Percentiles rank a stretch among this genome's conserved stretches.
Conservation (phyloP, 2,329 filamentous ascomycete species). For the Clonostachys rhizophaga region DNA sequence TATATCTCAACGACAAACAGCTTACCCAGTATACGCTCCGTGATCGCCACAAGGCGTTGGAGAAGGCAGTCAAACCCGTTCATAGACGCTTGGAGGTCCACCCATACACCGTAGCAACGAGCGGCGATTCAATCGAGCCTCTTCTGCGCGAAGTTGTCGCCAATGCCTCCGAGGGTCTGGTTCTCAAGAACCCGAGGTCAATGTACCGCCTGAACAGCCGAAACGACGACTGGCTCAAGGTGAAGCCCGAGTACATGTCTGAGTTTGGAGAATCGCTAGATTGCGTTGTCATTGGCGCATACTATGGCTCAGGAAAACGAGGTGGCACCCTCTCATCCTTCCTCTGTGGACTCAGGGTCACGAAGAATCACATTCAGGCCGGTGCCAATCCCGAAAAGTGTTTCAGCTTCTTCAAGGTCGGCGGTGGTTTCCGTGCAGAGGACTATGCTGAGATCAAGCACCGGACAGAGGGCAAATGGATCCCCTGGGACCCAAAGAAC, state of each 20-base stretch:
- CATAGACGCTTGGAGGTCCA: conserved; percentile 82
- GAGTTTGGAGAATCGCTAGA: conserved; percentile 94
- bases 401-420: conserved; percentile 96
- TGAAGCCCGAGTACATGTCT: conserved; percentile 97
- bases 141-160: conserved; percentile 78
- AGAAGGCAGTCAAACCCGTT: conserved; percentile 64
- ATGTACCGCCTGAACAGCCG: conserved; percentile 83
- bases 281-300: conserved; percentile 84
- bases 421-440: conserved; percentile 81
- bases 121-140: conserved; percentile 70
- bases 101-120: conserved; percentile 60
- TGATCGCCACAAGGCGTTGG: conserved; percentile 73
- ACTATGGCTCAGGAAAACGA: conserved; percentile 82
- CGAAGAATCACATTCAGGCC: conserved; percentile 59
- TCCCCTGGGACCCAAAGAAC: conserved; percentile 71
- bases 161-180: conserved; percentile 82
- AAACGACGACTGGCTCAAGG: conserved; percentile 96
- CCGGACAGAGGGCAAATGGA: conserved; percentile 88
- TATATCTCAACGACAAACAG: conserved; percentile 78
- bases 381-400: conserved; percentile 67
- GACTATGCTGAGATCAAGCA: conserved; percentile 84
- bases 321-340: conserved; percentile 83
- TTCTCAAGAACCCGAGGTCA: conserved; percentile 89
- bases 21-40: conserved; percentile 79
- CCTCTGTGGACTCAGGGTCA: conserved; percentile 79